Base-by-base conservation (phyloP, 163 green algal species). In the Chlamydomonas reinhardtii region DNA sequence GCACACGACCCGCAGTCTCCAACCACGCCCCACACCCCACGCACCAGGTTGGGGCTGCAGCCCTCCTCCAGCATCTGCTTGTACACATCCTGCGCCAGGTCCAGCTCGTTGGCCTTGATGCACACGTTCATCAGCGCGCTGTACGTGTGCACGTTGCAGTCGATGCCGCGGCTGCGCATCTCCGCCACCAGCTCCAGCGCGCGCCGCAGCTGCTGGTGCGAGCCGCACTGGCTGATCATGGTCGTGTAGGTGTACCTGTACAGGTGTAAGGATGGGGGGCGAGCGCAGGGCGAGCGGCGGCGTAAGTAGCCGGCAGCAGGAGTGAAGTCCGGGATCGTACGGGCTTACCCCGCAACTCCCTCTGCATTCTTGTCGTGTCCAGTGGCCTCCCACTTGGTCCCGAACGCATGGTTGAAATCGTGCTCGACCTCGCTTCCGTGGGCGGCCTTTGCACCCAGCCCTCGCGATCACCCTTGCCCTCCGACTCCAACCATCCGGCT, bases 141-240 rank as follows among this genome's bases (percentile, higher is more conserved):
- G 90, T 94, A 97, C 68, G 94, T 94, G 89, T 97, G 94, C 76
- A 86, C 94, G 86, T 98, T 98, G 91, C 92, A 95, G 43, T 90
- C 85, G 77, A 96, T 94, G 69, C 90, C 88, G 11, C 87, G 69
- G 64, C 78, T 82, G 66, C 87, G 87, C 93, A 95, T 95, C 71
- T 94, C 93, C 37, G 92, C 89, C 15, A 94, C 90, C 39, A 96
- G 91, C 86, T 95, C 88, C 73, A 96, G 81, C 12, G 93, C 93
- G 9, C 90, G 84, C 29, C 91, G 89, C 75, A 96, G 90, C 87
- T 95, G 88, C 74, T 94, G 91, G 79, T 94, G 91, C 25, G 83
- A 92, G 71, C 90, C 90, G 76, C 93, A 96, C 89, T 94, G 90
- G 20, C 77, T 89, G 70, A 96, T 95, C 91, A 94, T 94, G 35